phyloP scores from a whole-genome alignment of 208 protist species.

The Crithidia sp. region DNA sequence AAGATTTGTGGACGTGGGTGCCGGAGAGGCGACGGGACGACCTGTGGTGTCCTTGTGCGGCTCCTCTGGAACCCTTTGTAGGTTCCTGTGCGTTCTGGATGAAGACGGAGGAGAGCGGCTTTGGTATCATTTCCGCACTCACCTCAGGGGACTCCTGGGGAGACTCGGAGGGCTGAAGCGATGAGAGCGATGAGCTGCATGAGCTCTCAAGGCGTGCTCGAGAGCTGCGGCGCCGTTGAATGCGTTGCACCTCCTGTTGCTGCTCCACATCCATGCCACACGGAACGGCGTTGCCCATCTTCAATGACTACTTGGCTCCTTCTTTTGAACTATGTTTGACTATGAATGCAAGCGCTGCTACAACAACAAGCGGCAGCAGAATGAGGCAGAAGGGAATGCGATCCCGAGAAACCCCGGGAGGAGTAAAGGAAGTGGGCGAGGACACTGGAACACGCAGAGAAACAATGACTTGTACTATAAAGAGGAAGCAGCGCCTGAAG shows the following conservation, averaged over 20 bases:
- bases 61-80: not conserved
- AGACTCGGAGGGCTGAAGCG: too few relatives aligned
- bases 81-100: not conserved
- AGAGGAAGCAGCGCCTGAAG: not conserved
- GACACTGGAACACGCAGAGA: not conserved
- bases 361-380: too few relatives aligned
- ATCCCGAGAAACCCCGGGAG: too few relatives aligned
- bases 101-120: not conserved
- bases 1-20: not conserved
- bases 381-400: too few relatives aligned
- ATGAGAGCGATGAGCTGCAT: not conserved
- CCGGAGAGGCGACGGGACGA: not conserved
- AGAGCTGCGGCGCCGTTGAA: not conserved
- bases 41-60: not conserved
- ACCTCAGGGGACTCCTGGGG: not conserved
- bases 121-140: not conserved
- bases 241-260: not conserved
- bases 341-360: not conserved
- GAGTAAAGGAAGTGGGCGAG: too few relatives aligned
- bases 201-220: not conserved
- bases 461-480: not conserved
- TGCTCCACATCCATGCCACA: not conserved
- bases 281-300: slow-evolving; percentile 15
- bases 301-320: not conserved
- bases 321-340: not conserved